A percentile compares a stretch with the other conserved stretches of the same genome.
phyloP scores from a whole-genome alignment of 306 rosid genomes.

The Glycine soja region DNA sequence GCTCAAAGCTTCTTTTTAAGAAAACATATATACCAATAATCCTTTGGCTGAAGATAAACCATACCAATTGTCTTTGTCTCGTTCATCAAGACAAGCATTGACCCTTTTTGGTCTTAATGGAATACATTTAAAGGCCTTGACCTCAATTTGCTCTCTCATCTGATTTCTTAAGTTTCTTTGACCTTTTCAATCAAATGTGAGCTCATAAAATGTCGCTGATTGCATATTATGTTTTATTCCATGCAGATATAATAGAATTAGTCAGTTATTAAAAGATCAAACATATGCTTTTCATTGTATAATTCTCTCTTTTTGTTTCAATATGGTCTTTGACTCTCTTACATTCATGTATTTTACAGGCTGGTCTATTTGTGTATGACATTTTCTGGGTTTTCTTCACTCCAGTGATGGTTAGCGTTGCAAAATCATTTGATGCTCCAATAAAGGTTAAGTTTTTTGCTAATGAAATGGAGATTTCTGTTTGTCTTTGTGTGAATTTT shows the following conservation, averaged over 20 bases:
- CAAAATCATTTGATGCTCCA: conserved; percentile 99
- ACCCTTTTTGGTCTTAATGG: neutral
- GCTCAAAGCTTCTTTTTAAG: conserved; percentile 2
- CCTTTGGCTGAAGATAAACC: conserved; percentile 33
- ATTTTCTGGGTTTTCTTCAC: conserved; percentile 99
- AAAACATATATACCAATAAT: neutral
- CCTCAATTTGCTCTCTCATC: conserved; percentile 8
- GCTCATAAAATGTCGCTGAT: conserved; percentile 22
- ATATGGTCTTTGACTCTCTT: conserved; percentile 40
- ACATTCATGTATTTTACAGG: conserved; percentile 58
- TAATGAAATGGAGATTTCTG: conserved; percentile 29
- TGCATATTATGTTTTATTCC: conserved; percentile 1
- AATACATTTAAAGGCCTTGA: neutral
- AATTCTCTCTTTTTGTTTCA: neutral
- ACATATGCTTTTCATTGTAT: neutral
- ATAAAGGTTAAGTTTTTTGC: conserved; percentile 76
- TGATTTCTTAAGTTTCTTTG: neutral
- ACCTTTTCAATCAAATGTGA: conserved; percentile 17
- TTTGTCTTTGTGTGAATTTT: conserved; percentile 31
- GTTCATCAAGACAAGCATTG: neutral
- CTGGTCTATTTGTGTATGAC: conserved; percentile 95
- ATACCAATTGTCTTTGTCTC: neutral
- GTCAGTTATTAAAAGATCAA: conserved; percentile 19
- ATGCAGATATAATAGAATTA: neutral
- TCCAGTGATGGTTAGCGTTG: conserved; percentile 99